A percentile compares a stretch with the other conserved stretches of the same genome.
Evolutionary conservation across 768 basidiomycete genomes (phyloP).

Genomic region (Suillus cothurnatus): DNA sequence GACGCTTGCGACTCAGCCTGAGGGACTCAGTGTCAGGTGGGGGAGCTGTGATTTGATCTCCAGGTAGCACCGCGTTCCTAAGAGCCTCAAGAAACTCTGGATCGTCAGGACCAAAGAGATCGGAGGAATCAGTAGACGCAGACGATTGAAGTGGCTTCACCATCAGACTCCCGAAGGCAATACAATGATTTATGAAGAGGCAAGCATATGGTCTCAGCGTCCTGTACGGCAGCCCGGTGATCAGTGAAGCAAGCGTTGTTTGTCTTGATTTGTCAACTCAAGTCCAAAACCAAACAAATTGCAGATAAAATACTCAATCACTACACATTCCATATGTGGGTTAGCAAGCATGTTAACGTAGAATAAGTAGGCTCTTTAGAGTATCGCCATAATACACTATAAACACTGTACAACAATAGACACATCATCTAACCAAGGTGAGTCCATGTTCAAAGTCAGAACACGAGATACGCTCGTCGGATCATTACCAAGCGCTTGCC

Average conservation of each 20-base stretch:
- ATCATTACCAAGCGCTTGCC: slow-evolving; percentile 61
- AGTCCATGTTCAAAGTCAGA: slow-evolving; percentile 65
- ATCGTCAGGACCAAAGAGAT: slow-evolving; percentile 59
- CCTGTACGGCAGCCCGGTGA: background rate
- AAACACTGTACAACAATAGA: slow-evolving; percentile 64
- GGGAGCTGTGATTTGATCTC: slow-evolving; percentile 34
- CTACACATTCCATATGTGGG: slow-evolving; percentile 8
- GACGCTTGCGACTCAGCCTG: background rate
- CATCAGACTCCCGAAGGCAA: slow-evolving; percentile 4
- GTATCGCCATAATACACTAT: slow-evolving; percentile 21
- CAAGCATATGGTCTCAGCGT: background rate
- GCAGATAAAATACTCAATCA: slow-evolving; percentile 8
- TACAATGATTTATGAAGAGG: slow-evolving; percentile 1
- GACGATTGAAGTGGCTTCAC: slow-evolving; percentile 6
- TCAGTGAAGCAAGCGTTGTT: slow-evolving; percentile 12
- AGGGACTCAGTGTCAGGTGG: background rate
- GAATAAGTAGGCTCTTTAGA: background rate
- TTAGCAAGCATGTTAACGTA: slow-evolving; percentile 11
- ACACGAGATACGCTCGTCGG: slow-evolving; percentile 53
- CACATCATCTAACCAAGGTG: slow-evolving; percentile 70
- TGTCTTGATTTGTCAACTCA: slow-evolving; percentile 15
- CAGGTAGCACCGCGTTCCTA: slow-evolving; percentile 46
- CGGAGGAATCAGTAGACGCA: slow-evolving; percentile 42
- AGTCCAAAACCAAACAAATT: slow-evolving; percentile 11
- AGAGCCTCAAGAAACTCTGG: slow-evolving; percentile 55